A percentile compares a stretch with the other conserved stretches of the same genome.
Evolutionary conservation across 164 flowering plant species (phyloP).

Genomic region (Paratinospora sagittata): DNA sequence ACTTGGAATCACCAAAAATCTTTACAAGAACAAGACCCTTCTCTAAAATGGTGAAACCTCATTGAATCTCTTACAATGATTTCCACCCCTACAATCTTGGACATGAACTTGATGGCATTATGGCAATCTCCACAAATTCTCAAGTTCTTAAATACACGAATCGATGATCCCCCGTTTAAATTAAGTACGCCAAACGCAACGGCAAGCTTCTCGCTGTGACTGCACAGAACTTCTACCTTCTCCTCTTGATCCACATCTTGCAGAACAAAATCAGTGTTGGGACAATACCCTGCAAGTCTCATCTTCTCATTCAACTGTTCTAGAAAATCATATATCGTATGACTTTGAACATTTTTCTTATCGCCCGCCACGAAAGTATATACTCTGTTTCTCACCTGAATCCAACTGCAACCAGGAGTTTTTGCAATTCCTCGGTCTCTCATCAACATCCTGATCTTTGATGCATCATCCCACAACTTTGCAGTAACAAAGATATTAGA

Average conservation of each 20-base stretch:
- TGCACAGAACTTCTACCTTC: constrained; percentile 40
- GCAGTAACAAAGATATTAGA: constrained; percentile 42
- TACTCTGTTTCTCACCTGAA: constrained; percentile 41
- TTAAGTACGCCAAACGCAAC: constrained; percentile 52
- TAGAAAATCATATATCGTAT: constrained; percentile 33
- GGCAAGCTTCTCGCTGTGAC: constrained; percentile 58
- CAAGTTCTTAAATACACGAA: constrained; percentile 52
- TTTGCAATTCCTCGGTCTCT: constrained; percentile 43
- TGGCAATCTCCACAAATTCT: constrained; percentile 62
- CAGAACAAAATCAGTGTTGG: constrained; percentile 46
- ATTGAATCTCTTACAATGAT: constrained; percentile 47
- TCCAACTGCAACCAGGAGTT: constrained; percentile 59
- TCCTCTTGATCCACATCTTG: constrained; percentile 57
- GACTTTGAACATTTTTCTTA: constrained; percentile 27
- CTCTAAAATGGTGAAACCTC: constrained; percentile 52
- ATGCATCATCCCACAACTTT: constrained; percentile 47
- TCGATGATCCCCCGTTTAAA: constrained; percentile 30
- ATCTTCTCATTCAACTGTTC: constrained; percentile 37
- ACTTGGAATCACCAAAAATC: constrained; percentile 43
- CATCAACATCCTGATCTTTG: constrained; percentile 45
- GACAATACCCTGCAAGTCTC: constrained; percentile 40
- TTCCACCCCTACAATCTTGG: constrained; percentile 38
- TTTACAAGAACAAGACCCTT: constrained; percentile 43
- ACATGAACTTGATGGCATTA: constrained; percentile 44
- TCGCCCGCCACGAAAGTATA: constrained; percentile 46